phyloP scores from a whole-genome alignment of 1,139 yeast genomes.

The Saccharomyces hybrid region DNA sequence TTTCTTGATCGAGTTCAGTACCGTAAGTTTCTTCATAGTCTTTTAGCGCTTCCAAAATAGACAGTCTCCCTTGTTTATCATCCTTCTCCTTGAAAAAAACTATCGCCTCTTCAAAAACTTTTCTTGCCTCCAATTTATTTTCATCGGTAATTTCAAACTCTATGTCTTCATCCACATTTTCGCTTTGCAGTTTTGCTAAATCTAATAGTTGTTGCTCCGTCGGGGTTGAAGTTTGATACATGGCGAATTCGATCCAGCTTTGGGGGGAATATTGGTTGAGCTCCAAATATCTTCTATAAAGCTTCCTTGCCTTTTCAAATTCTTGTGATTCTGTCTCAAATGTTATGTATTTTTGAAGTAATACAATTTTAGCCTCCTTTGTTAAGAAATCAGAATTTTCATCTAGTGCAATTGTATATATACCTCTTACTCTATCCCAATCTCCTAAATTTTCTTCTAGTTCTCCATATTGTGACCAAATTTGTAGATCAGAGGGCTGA shows the following conservation, averaged over 20 bases:
- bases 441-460: slow-evolving; percentile 71
- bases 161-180: slow-evolving; percentile 47
- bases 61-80: slow-evolving; percentile 41
- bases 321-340: slow-evolving; percentile 53
- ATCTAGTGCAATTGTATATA: slow-evolving; percentile 47
- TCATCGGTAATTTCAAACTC: slow-evolving; percentile 43
- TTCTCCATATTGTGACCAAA: slow-evolving; percentile 55
- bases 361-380: slow-evolving; percentile 5
- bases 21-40: slow-evolving; percentile 66
- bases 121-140: slow-evolving; percentile 47
- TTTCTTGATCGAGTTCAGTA: slow-evolving; percentile 31
- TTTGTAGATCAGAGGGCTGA: slow-evolving; percentile 37
- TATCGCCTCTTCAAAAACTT: slow-evolving; percentile 50
- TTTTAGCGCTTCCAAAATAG: slow-evolving; percentile 55
- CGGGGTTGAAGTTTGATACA: slow-evolving; percentile 65
- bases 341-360: slow-evolving; percentile 39
- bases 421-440: slow-evolving; percentile 52
- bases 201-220: slow-evolving; percentile 41
- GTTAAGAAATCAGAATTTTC: slow-evolving; percentile 12
- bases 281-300: slow-evolving; percentile 41
- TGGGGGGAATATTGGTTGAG: slow-evolving; percentile 34
- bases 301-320: slow-evolving; percentile 47
- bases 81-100: slow-evolving; percentile 35
- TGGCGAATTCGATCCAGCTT: slow-evolving; percentile 61
- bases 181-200: slow-evolving; percentile 33